Conservation (phyloP, 176 grass and related monocot genomes). For the Oryza meyeriana region DNA sequence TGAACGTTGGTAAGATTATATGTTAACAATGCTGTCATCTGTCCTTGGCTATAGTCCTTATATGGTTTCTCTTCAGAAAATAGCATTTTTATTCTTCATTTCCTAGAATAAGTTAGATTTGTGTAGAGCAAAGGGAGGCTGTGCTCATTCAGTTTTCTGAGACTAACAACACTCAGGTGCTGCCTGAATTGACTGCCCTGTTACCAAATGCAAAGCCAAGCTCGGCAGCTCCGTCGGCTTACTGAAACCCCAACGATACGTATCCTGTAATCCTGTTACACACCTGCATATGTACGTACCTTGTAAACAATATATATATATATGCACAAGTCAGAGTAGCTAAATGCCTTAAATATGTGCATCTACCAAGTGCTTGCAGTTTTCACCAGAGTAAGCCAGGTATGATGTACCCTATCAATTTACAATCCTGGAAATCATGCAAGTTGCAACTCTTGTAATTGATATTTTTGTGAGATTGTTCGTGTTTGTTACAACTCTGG, state of each 20-base stretch:
- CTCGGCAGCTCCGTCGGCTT: background rate
- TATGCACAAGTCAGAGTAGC: background rate
- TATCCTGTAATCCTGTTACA: background rate
- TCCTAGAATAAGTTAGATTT: slow-evolving; percentile 16
- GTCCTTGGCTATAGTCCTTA: background rate
- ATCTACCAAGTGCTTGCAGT: background rate
- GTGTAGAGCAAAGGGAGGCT: slow-evolving; percentile 1
- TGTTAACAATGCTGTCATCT: background rate
- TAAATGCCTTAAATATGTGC: background rate
- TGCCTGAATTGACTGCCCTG: background rate
- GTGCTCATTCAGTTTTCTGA: background rate
- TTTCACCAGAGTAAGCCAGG: background rate
- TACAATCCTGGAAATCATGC: background rate
- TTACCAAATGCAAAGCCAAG: background rate
- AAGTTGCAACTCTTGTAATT: background rate
- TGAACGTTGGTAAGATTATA: background rate
- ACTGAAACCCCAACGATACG: background rate
- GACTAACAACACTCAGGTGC: background rate
- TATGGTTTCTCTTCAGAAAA: background rate
- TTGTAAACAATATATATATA: background rate
- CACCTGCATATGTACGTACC: background rate
- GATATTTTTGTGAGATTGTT: background rate
- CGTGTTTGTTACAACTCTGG: background rate
- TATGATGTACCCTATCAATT: background rate
- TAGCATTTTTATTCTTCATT: slow-evolving; percentile 8